A percentile compares a stretch with the other conserved stretches of the same genome.
phyloP scores from a whole-genome alignment of 1,284 basidiomycete species.

The Apiotrichum domesticum region DNA sequence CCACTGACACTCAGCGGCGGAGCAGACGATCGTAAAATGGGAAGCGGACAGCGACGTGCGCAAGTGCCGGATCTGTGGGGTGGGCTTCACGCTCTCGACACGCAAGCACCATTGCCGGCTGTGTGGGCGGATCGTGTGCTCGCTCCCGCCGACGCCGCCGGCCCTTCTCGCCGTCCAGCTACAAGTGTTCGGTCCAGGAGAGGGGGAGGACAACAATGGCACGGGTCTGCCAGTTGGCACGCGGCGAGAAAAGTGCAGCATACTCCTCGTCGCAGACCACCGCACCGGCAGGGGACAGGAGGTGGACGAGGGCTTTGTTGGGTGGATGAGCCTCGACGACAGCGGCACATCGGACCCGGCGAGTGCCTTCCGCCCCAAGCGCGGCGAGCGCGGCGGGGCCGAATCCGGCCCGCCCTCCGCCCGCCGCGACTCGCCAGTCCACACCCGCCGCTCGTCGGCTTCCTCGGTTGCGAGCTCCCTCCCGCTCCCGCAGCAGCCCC shows the following conservation, averaged over 20 bases:
- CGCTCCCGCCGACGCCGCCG: conserved; percentile 66
- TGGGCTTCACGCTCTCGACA: conserved; percentile 81
- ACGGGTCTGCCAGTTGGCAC: conserved; percentile 46
- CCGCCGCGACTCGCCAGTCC: neutral
- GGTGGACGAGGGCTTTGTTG: conserved; percentile 73
- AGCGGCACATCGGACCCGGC: conserved; percentile 35
- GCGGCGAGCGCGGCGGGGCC: neutral
- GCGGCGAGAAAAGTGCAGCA: conserved; percentile 63
- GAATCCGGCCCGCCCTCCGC: neutral
- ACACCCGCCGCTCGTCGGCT: neutral
- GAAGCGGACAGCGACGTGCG: conserved; percentile 70
- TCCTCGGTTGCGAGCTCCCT: conserved; percentile 10
- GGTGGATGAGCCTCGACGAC: conserved; percentile 52
- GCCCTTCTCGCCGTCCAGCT: conserved; percentile 47
- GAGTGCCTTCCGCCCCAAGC: neutral
- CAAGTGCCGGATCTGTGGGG: conserved; percentile 77
- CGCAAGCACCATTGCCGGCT: conserved; percentile 95
- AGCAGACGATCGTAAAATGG: conserved; percentile 94
- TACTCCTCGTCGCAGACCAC: conserved; percentile 71
- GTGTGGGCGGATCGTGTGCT: conserved; percentile 88
- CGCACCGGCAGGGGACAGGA: conserved; percentile 70
- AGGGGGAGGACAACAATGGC: neutral
- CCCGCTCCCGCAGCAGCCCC: conserved; percentile 43
- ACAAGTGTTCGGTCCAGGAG: conserved; percentile 35
- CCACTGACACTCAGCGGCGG: conserved; percentile 55